A percentile compares a stretch with the other conserved stretches of the same genome.
Evolutionary conservation across 257 asterid species (phyloP).

Genomic region (Agastache rugosa): DNA sequence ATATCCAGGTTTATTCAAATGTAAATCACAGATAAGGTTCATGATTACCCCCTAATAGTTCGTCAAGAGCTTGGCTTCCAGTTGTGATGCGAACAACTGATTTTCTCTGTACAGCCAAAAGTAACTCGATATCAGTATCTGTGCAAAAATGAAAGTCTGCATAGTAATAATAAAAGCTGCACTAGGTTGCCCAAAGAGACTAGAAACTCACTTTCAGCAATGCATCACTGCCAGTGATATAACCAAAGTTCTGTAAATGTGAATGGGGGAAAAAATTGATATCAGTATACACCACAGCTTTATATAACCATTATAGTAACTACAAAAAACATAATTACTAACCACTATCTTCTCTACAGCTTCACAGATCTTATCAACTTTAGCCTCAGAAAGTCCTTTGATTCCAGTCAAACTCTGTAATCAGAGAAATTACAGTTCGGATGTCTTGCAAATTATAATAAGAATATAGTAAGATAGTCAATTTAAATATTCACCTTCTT

Average conservation of each 20-base stretch:
- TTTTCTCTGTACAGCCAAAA: conserved; percentile 67
- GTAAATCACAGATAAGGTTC: conserved; percentile 28
- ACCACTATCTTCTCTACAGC: conserved; percentile 99
- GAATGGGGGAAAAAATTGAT: conserved; percentile 28
- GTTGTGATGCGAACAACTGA: conserved; percentile 83
- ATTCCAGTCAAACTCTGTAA: conserved; percentile 85
- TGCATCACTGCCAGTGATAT: conserved; percentile 97
- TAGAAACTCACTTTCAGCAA: conserved; percentile 71
- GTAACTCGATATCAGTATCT: conserved; percentile 31
- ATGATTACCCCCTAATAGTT: conserved; percentile 82
- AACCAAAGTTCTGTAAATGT: conserved; percentile 77
- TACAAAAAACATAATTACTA: conserved; percentile 34
- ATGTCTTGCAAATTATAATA: conserved; percentile 16
- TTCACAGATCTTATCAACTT: conserved; percentile 97
- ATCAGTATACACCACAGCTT: conserved; percentile 33
- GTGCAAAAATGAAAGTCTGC: conserved; percentile 1
- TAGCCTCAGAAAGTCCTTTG: conserved; percentile 98
- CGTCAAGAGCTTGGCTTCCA: conserved; percentile 98
- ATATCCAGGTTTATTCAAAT: conserved; percentile 4
- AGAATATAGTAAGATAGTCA: background rate
- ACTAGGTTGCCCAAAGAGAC: conserved; percentile 25
- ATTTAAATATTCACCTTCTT: conserved; percentile 65
- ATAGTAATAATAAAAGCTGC: conserved; percentile 4
- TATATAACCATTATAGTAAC: conserved; percentile 1
- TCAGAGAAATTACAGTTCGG: conserved; percentile 21